phyloP scores from a whole-genome alignment of 129 eudicot species.

The Ambrosia trifida region DNA sequence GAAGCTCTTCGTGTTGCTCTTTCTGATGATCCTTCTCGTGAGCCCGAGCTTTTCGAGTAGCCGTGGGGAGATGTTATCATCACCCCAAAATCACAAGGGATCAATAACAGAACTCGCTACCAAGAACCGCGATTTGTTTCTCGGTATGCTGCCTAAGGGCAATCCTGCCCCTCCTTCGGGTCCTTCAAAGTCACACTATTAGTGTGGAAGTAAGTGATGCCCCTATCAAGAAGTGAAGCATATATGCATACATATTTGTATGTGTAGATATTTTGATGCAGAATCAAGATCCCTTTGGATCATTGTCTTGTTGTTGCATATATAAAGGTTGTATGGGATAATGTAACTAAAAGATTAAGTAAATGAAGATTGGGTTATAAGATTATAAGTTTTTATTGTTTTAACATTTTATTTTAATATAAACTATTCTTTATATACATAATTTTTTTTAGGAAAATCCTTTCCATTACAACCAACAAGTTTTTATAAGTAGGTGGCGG shows the following conservation, averaged over 20 bases:
- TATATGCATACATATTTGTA: neutral
- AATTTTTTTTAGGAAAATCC: too few relatives aligned
- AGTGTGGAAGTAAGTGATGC: constrained; percentile 18
- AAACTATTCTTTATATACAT: too few relatives aligned
- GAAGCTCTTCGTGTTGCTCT: constrained; percentile 25
- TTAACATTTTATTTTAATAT: neutral
- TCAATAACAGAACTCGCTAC: constrained; percentile 16
- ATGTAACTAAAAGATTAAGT: neutral
- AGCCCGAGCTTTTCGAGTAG: constrained; percentile 33
- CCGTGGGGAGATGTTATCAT: constrained; percentile 24
- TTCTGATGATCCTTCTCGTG: constrained; percentile 30
- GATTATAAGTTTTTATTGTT: neutral
- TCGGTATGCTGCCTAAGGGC: constrained; percentile 43
- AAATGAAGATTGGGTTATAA: neutral
- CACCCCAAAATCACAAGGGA: constrained; percentile 3
- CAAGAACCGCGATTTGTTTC: constrained; percentile 20
- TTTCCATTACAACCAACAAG: too few relatives aligned
- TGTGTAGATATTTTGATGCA: constrained; percentile 14
- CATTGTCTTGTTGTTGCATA: neutral
- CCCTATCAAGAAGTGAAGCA: constrained; percentile 16
- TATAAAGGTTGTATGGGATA: constrained; percentile 23
- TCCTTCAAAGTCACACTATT: constrained; percentile 42
- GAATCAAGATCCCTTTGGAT: constrained; percentile 17
- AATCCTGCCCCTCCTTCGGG: constrained; percentile 55
- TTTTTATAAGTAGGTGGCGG: too few relatives aligned